Percentiles rank a stretch among this genome's conserved stretches.
Conservation (phyloP, 139 green algal species). For the Picochlorum sp. region DNA sequence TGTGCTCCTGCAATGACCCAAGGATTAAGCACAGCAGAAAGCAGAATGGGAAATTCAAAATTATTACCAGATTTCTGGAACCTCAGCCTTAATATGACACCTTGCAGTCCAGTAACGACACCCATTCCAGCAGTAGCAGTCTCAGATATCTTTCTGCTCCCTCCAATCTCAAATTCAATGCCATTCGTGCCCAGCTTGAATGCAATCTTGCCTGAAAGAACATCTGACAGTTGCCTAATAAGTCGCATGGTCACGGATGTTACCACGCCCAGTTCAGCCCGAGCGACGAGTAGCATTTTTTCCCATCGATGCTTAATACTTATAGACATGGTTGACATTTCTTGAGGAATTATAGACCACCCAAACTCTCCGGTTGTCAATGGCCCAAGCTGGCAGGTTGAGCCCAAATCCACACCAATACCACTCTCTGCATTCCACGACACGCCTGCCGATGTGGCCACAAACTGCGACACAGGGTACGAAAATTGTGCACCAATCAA, state of each 20-base stretch:
- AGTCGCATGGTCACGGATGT: constrained; percentile 8
- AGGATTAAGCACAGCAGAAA: constrained; percentile 6
- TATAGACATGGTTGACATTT: neutral
- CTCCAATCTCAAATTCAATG: constrained; percentile 30
- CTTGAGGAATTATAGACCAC: constrained; percentile 18
- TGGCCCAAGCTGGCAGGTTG: constrained; percentile 15
- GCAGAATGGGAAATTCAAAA: constrained; percentile 39
- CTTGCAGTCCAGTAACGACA: constrained; percentile 13
- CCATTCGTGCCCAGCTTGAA: constrained; percentile 13
- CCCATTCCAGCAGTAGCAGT: constrained; percentile 7
- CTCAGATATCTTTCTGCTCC: constrained; percentile 11
- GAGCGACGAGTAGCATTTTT: neutral
- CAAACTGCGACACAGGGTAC: constrained; percentile 10
- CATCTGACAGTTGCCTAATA: neutral
- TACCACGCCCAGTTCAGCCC: constrained; percentile 22
- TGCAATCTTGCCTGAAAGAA: neutral
- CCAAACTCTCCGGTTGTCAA: constrained; percentile 13
- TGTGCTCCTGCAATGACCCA: constrained; percentile 12
- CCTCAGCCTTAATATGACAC: constrained; percentile 24
- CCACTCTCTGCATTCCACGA: constrained; percentile 9
- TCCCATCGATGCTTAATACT: neutral
- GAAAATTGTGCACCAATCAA: constrained; percentile 11
- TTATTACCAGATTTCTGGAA: constrained; percentile 23
- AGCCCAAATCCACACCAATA: constrained; percentile 19
- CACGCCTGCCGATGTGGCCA: neutral